These are phyloP conservation scores for Entoloma clypeatum DNA, from an alignment of 1,284 basidiomycete species.

Conservation along the genomic window DNA sequence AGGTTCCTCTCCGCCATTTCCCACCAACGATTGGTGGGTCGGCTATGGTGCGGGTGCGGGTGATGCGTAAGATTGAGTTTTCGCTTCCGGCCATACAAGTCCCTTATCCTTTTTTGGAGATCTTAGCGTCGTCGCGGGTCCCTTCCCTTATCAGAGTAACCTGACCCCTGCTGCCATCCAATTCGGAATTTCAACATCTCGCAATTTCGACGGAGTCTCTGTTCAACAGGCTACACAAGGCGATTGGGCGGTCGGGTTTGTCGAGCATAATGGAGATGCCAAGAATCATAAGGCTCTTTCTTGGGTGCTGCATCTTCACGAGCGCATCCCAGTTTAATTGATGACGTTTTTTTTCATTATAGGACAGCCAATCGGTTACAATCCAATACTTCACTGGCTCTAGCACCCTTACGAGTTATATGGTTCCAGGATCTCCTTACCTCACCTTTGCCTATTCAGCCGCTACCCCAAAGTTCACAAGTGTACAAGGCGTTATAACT, in stretches of 20 bases:
- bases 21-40: slow-evolving; percentile 36
- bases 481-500: slow-evolving; percentile 26
- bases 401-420: slow-evolving; percentile 28
- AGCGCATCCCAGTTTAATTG: background rate
- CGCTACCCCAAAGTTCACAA: slow-evolving; percentile 30
- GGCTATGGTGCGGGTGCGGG: slow-evolving; percentile 30
- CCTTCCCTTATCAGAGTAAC: slow-evolving; percentile 31
- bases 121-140: slow-evolving; percentile 27
- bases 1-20: slow-evolving; percentile 29
- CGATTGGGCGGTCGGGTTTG: slow-evolving; percentile 32
- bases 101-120: background rate
- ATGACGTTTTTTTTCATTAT: background rate
- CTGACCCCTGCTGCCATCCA: slow-evolving; percentile 24
- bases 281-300: slow-evolving; percentile 29
- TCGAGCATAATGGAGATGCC: slow-evolving; percentile 27
- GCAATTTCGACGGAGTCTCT: slow-evolving; percentile 31
- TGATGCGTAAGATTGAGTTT: slow-evolving; percentile 20
- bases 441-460: slow-evolving; percentile 29
- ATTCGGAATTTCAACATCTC: slow-evolving; percentile 29
- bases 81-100: background rate
- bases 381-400: slow-evolving; percentile 31
- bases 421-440: slow-evolving; percentile 33
- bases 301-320: slow-evolving; percentile 22
- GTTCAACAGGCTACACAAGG: slow-evolving; percentile 30
- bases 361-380: slow-evolving; percentile 33